Conservation (phyloP, 805 yeast species). For the Scheffersomyces stipitis region DNA sequence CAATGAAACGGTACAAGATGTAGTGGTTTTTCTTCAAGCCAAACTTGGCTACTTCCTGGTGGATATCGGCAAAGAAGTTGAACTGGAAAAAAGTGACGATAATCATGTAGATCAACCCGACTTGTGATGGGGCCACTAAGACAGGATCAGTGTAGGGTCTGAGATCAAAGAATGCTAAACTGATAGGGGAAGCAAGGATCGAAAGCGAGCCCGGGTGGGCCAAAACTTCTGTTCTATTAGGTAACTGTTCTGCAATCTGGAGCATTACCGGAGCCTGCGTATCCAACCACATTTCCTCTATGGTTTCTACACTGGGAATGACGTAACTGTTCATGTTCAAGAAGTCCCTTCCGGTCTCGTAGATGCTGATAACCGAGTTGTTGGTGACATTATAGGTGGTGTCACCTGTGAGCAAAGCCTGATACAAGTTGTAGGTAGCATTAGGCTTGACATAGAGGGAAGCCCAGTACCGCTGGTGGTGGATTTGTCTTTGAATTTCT, state of each 20-base stretch:
- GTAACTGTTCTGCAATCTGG: conserved; percentile 10
- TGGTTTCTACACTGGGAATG: conserved; percentile 37
- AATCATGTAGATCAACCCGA: conserved; percentile 71
- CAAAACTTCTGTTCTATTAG: conserved; percentile 13
- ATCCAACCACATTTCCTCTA: conserved; percentile 34
- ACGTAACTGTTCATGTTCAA: conserved; percentile 43
- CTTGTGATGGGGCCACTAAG: conserved; percentile 65
- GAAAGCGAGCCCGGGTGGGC: conserved; percentile 11
- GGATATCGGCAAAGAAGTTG: conserved; percentile 56
- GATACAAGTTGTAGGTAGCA: conserved; percentile 40
- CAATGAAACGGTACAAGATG: conserved; percentile 50
- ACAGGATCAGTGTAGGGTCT: conserved; percentile 53
- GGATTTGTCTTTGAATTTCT: conserved; percentile 45
- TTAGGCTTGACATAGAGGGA: conserved; percentile 53
- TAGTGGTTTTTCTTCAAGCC: conserved; percentile 45
- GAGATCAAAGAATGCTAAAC: conserved; percentile 41
- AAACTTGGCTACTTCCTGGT: conserved; percentile 46
- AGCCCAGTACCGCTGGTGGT: conserved; percentile 62
- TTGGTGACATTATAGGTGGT: conserved; percentile 26
- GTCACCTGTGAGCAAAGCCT: conserved; percentile 41
- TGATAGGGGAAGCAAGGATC: conserved; percentile 30
- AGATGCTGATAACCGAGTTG: conserved; percentile 39
- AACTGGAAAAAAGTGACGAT: conserved; percentile 73
- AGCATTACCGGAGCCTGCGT: conserved; percentile 23
- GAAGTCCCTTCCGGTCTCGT: conserved; percentile 67